Percentiles rank a stretch among this genome's conserved stretches.
phyloP scores from a whole-genome alignment of 345 rosid genomes.

The Gossypium turneri region DNA sequence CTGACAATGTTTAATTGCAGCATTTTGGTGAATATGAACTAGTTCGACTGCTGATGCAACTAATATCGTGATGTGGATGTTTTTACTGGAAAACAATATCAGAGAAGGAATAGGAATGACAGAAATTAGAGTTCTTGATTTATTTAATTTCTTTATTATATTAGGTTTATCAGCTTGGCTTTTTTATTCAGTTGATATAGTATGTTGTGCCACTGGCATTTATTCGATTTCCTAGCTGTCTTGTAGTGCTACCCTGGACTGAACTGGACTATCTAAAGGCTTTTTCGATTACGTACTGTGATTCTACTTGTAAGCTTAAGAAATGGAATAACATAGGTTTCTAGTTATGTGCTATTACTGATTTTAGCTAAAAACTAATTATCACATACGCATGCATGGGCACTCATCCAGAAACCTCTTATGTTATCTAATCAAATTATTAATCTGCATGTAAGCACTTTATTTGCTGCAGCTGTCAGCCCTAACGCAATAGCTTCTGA shows the following conservation, averaged over 20 bases:
- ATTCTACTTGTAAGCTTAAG: background rate
- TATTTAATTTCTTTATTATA: no score
- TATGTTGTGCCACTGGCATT: background rate
- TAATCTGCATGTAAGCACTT: background rate
- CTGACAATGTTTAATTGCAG: background rate
- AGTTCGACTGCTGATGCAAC: background rate
- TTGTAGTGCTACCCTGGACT: background rate
- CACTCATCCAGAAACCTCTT: background rate
- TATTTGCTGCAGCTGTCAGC: background rate
- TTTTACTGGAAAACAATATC: no score
- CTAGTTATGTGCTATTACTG: background rate
- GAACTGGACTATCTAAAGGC: background rate
- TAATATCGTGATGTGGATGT: no score
- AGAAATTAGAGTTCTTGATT: no score
- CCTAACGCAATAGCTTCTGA: background rate
- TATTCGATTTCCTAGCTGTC: background rate
- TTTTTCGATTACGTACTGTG: background rate
- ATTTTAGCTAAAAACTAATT: background rate
- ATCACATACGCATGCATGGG: no score
- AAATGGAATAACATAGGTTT: background rate
- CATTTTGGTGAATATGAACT: background rate
- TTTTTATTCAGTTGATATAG: background rate
- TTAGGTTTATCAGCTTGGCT: no score
- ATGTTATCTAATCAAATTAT: background rate
- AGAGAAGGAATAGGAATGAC: no score